Percentiles rank a stretch among this genome's conserved stretches.
phyloP scores from a whole-genome alignment of 352 stramenopile genomes.

The Globisporangium okanoganense region DNA sequence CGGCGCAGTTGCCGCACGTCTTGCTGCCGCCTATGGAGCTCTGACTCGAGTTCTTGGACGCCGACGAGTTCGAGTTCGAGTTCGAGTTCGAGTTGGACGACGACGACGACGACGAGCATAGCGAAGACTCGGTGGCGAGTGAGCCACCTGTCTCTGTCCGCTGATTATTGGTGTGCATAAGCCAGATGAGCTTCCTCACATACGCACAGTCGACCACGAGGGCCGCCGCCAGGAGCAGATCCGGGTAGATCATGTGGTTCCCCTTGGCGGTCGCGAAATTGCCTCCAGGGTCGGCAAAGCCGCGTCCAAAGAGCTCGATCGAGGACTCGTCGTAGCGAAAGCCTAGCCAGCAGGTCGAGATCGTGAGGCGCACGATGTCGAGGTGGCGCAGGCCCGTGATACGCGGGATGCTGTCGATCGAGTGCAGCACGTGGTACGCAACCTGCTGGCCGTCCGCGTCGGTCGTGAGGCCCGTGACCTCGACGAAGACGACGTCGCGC shows the following conservation, averaged over 20 bases:
- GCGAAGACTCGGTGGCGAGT: background rate
- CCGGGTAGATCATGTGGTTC: background rate
- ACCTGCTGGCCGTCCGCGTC: slow-evolving; percentile 27
- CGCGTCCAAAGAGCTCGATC: slow-evolving; percentile 4
- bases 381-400: slow-evolving; percentile 9
- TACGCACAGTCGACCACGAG: slow-evolving; percentile 10
- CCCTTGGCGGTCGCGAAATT: background rate
- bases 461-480: slow-evolving; percentile 33
- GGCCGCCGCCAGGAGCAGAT: background rate
- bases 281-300: background rate
- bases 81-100: background rate
- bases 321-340: background rate
- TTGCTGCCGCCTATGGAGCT: background rate
- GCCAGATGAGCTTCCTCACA: slow-evolving; percentile 9
- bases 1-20: slow-evolving; percentile 1
- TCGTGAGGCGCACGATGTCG: slow-evolving; percentile 9
- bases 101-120: background rate
- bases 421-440: slow-evolving; percentile 21
- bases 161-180: slow-evolving; percentile 2
- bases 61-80: background rate
- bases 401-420: slow-evolving; percentile 14
- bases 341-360: slow-evolving; percentile 9
- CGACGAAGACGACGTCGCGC: slow-evolving; percentile 49
- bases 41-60: background rate
- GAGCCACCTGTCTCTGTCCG: background rate